Conservation (phyloP, 2,329 filamentous ascomycete genomes). For the Exophiala lecanii-corni region DNA sequence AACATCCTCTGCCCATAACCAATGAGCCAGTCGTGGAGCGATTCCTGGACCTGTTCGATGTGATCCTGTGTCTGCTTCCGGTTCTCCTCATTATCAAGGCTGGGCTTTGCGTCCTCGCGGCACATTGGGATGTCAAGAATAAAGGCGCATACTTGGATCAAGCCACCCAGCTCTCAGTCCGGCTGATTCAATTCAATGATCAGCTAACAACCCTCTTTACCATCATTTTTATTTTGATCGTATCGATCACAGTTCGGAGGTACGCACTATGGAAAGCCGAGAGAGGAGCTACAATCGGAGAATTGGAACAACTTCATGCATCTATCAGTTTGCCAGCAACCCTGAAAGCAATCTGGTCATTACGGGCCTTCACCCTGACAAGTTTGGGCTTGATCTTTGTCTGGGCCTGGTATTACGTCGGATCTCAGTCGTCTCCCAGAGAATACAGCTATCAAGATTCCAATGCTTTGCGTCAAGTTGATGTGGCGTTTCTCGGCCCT, state of each 20-base stretch:
- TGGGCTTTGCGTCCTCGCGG: not conserved
- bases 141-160: not conserved
- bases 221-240: conserved; percentile 7
- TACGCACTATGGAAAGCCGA: conserved; percentile 6
- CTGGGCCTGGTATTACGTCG: conserved; percentile 7
- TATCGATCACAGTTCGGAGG: conserved; percentile 2
- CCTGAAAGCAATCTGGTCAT: conserved; percentile 4
- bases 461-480: not conserved
- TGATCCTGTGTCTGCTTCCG: not conserved
- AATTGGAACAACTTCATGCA: conserved; percentile 8
- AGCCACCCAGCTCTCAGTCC: not conserved
- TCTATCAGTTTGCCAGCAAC: conserved; percentile 3
- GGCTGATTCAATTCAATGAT: not conserved
- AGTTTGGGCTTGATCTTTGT: not conserved
- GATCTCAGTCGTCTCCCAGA: not conserved
- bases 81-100: not conserved
- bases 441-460: conserved; percentile 3
- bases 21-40: conserved; percentile 9
- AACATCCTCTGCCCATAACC: conserved; percentile 9
- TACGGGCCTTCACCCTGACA: conserved; percentile 1
- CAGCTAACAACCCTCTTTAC: conserved; percentile 8
- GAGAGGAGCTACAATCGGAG: conserved; percentile 1
- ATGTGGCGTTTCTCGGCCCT: conserved; percentile 2
- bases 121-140: not conserved
- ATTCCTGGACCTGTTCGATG: conserved; percentile 4